Conservation (phyloP, 2,329 filamentous ascomycete genomes). For the Aspergillus amoenus region DNA sequence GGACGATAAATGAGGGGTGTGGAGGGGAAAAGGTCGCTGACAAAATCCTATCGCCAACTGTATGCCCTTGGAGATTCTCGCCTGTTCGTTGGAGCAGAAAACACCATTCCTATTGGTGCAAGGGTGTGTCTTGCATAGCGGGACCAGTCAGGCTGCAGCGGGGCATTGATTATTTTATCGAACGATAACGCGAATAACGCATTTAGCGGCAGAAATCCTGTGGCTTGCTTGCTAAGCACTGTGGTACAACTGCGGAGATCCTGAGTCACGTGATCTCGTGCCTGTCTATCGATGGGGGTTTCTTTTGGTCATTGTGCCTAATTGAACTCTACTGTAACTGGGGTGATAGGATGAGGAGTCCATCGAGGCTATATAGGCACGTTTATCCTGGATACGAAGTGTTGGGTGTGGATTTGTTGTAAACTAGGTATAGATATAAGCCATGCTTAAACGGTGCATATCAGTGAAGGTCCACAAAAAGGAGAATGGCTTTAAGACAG, state of each 20-base stretch:
- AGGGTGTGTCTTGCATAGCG: slow-evolving; percentile 11
- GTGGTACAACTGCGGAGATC: slow-evolving; percentile 1
- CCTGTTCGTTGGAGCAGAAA: slow-evolving; percentile 14
- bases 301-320: too few relatives aligned
- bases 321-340: too few relatives aligned
- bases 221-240: slow-evolving; percentile 22
- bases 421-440: too few relatives aligned
- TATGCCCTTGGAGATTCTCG: slow-evolving; percentile 17
- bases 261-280: slow-evolving; percentile 11
- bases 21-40: slow-evolving; percentile 5
- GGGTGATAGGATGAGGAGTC: too few relatives aligned
- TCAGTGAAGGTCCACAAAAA: too few relatives aligned
- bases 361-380: too few relatives aligned
- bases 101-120: slow-evolving; percentile 18
- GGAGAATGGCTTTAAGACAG: too few relatives aligned
- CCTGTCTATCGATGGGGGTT: too few relatives aligned
- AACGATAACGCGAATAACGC: slow-evolving; percentile 18
- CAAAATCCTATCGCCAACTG: slow-evolving; percentile 14
- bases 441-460: too few relatives aligned
- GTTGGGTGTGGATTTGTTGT: too few relatives aligned
- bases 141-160: slow-evolving; percentile 11
- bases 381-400: too few relatives aligned
- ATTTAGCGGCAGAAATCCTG: slow-evolving; percentile 3
- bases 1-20: slow-evolving; percentile 7
- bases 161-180: slow-evolving; percentile 13